Conservation (phyloP, 768 basidiomycete species). For the Macrolepiota albuminosa region DNA sequence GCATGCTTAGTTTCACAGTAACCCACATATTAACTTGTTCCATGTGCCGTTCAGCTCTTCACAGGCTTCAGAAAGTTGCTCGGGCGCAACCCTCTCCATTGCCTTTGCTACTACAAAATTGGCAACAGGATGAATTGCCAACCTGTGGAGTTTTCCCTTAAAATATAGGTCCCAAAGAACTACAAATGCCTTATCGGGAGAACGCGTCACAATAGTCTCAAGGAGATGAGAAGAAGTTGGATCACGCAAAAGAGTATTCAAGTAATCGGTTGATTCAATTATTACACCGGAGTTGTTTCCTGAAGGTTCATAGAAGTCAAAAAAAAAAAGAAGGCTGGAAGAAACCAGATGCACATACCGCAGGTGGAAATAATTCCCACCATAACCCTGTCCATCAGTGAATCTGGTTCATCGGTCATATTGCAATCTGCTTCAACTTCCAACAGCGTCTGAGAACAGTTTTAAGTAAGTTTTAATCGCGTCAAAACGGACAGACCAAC, state of each 20-base stretch:
- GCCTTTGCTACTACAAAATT: conserved; percentile 91
- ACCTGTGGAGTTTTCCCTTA: conserved; percentile 58
- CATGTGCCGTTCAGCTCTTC: conserved; percentile 56
- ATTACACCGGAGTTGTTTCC: conserved; percentile 30
- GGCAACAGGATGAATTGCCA: conserved; percentile 85
- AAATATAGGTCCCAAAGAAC: conserved; percentile 80
- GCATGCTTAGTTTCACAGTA: neutral
- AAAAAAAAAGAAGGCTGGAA: neutral
- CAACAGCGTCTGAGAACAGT: conserved; percentile 57
- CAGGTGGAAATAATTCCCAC: conserved; percentile 67
- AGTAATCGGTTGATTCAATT: conserved; percentile 66
- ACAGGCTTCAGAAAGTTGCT: conserved; percentile 51
- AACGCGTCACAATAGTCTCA: conserved; percentile 69
- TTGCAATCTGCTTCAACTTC: conserved; percentile 75
- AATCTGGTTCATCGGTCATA: conserved; percentile 53
- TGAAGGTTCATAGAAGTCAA: conserved; percentile 18
- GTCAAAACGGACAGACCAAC: conserved; percentile 31
- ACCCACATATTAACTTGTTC: conserved; percentile 67
- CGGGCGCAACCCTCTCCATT: conserved; percentile 52
- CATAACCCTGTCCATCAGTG: conserved; percentile 78
- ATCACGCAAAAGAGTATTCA: conserved; percentile 79
- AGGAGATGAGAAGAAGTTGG: conserved; percentile 86
- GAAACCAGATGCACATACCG: conserved; percentile 38
- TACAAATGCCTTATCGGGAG: conserved; percentile 57
- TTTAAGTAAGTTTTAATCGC: conserved; percentile 7